A percentile compares a stretch with the other conserved stretches of the same genome.
These are phyloP conservation scores for Microcos paniculata DNA, from an alignment of 345 rosid species.

Conservation along the genomic window DNA sequence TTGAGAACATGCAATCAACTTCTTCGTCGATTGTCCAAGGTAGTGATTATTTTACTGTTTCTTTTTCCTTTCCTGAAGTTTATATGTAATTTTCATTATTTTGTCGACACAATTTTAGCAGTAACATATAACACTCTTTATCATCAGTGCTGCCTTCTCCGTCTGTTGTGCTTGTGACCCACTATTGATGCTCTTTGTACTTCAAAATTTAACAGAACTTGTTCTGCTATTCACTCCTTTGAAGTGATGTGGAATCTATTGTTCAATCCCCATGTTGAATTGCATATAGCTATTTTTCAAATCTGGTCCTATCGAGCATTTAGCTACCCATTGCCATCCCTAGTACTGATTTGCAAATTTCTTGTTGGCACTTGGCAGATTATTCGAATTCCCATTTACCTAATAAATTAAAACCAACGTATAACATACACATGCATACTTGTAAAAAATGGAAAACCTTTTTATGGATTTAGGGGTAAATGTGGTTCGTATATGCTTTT, in stretches of 20 bases:
- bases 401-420: background rate
- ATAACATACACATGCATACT: background rate
- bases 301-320: background rate
- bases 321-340: no score
- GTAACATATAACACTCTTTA: background rate
- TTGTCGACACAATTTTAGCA: background rate
- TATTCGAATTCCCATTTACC: background rate
- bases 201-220: background rate
- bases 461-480: no score
- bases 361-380: background rate
- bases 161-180: background rate
- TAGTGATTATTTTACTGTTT: constrained; percentile 17
- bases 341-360: background rate
- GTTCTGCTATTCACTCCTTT: background rate
- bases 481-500: background rate
- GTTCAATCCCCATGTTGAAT: background rate
- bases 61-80: background rate
- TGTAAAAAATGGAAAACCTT: background rate
- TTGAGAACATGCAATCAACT: constrained; percentile 99
- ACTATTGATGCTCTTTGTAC: background rate
- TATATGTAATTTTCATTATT: background rate
- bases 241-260: background rate
- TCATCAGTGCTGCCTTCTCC: background rate
- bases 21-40: constrained; percentile 98
- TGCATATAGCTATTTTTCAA: background rate